Percentiles rank a stretch among this genome's conserved stretches.
Conservation (phyloP, 1,139 yeast species). For the Pichia sp. region DNA sequence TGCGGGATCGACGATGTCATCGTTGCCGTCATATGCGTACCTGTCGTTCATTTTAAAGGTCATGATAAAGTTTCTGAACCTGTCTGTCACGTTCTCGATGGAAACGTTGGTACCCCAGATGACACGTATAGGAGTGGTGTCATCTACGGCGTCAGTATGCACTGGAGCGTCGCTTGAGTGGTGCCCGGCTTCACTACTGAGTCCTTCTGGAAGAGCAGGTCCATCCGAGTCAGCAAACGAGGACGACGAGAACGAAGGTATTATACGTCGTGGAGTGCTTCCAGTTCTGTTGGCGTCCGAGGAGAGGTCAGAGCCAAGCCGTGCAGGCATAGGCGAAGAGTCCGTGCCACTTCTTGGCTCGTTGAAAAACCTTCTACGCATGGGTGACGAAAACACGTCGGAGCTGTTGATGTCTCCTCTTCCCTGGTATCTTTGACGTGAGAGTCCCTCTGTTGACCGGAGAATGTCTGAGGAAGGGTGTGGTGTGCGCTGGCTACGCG, state of each 20-base stretch:
- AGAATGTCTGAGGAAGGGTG: constrained; percentile 33
- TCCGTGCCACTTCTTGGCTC: constrained; percentile 24
- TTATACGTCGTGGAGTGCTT: constrained; percentile 7
- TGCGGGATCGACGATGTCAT: constrained; percentile 40
- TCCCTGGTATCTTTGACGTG: constrained; percentile 27
- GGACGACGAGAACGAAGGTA: constrained; percentile 25
- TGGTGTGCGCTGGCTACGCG: constrained; percentile 13
- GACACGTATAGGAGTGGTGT: constrained; percentile 69
- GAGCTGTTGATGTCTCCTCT: constrained; percentile 59
- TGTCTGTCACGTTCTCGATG: constrained; percentile 77
- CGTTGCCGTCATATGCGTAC: constrained; percentile 46
- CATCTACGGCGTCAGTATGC: constrained; percentile 6
- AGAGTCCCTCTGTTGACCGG: constrained; percentile 15
- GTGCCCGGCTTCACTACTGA: background rate
- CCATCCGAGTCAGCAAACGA: constrained; percentile 14
- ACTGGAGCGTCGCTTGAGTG: background rate
- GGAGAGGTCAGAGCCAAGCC: constrained; percentile 26
- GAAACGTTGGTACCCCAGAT: constrained; percentile 99
- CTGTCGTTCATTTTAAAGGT: constrained; percentile 79
- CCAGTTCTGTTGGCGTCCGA: constrained; percentile 20
- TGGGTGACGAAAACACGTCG: constrained; percentile 50
- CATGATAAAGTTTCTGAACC: constrained; percentile 78
- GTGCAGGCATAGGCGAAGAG: constrained; percentile 26
- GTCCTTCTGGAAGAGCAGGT: background rate
- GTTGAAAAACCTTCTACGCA: constrained; percentile 37